These are phyloP conservation scores for Thelonectria blattea DNA, from an alignment of 2,329 filamentous ascomycete genomes.

Conservation along the genomic window DNA sequence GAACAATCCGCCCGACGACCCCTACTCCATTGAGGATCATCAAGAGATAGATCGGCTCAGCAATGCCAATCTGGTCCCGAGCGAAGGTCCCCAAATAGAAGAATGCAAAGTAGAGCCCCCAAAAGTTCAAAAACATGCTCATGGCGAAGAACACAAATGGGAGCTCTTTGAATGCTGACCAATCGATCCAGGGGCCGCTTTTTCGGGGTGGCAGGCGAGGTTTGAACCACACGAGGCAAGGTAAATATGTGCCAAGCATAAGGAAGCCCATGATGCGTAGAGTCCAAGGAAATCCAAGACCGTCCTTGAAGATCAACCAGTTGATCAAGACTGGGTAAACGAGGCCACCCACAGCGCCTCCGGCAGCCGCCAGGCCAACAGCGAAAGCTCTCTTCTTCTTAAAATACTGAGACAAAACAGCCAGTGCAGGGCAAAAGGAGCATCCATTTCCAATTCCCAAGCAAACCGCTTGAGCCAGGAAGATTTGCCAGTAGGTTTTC, in stretches of 20 bases:
- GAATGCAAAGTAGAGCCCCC: constrained; percentile 50
- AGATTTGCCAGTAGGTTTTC: constrained; percentile 54
- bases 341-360: constrained; percentile 61
- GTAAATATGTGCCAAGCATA: constrained; percentile 48
- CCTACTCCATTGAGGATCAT: constrained; percentile 61
- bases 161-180: constrained; percentile 49
- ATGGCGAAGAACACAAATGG: constrained; percentile 44
- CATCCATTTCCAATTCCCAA: constrained; percentile 59
- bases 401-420: constrained; percentile 69
- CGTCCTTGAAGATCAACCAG: constrained; percentile 49
- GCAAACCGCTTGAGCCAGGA: constrained; percentile 57
- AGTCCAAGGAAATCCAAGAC: constrained; percentile 62
- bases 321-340: constrained; percentile 57
- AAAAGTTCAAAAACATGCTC: constrained; percentile 44
- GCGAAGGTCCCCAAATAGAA: constrained; percentile 59
- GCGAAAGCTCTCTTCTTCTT: constrained; percentile 59
- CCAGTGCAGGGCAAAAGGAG: constrained; percentile 63
- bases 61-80: constrained; percentile 39
- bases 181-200: constrained; percentile 51
- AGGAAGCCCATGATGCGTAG: constrained; percentile 55
- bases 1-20: constrained; percentile 55
- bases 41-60: constrained; percentile 32
- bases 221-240: constrained; percentile 47
- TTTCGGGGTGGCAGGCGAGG: constrained; percentile 49
- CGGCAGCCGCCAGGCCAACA: constrained; percentile 64